Base-by-base conservation (phyloP, 2,329 filamentous ascomycete species). In the Diaporthe vexans region DNA sequence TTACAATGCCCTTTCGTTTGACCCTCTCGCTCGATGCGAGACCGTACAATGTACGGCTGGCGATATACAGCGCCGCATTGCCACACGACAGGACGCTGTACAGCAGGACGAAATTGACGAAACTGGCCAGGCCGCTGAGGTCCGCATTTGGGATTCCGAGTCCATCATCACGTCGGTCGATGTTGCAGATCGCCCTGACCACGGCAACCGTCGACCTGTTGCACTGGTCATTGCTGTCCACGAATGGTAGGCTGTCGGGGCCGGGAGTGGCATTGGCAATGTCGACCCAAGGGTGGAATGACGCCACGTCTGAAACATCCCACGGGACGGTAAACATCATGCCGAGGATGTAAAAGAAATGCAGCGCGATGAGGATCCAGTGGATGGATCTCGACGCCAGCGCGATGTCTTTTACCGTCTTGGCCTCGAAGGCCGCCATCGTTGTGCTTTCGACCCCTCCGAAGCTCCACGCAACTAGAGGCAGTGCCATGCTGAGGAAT, bases 401-500 rank as follows among this genome's bases (percentile, higher is more conserved):
- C 3, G 65, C 71, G 24, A 77, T 77, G 21, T 70, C 71, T 4
- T 48, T 57, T 24, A 73, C 65, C 3, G 72, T 71, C 46, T 70
- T 59, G 11, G 77, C 73, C 52, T 78, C 77, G 51, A 75, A 78
- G 0, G 77, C 77, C 10, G 77, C 77, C 74, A 78, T 74, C 9
- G 74, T 71, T 19, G 73, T 75, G 26, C 76, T 63, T 46, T 78
- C 77, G 51, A 78, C 74, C 1, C 77, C 77, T 10, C 76, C 69
- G 56, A 75, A 77, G 24, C 74, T 74, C 58, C 73, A 77, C 4
- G 76, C 75, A 0, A 78, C 74, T 2, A 76, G 40, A 19, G 77
- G 76, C 8, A 76, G 40, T 3, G 71, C 77, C 61, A 76, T 73
- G 46, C 77, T 78, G 19, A 15, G 29, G 1, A 19, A 15, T 17